These are phyloP conservation scores for Nicotiana obtusifolia DNA, from an alignment of 257 asterid species.

Conservation along the genomic window DNA sequence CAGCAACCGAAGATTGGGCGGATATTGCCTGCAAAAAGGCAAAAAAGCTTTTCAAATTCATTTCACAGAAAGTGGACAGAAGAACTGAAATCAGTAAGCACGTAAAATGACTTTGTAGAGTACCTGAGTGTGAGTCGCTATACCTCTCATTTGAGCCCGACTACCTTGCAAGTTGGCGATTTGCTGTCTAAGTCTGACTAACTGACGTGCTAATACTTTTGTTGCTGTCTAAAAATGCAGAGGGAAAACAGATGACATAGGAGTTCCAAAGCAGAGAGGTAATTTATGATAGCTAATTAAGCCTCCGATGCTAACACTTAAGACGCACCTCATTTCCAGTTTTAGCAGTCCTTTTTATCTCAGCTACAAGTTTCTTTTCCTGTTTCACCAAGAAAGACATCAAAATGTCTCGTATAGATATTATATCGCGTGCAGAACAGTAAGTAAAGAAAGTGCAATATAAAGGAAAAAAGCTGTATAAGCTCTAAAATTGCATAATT, in stretches of 20 bases:
- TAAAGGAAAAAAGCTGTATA: not conserved
- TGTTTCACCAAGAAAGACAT: conserved; percentile 27
- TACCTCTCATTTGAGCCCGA: conserved; percentile 96
- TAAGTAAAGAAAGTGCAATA: not conserved
- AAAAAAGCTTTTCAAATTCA: conserved; percentile 4
- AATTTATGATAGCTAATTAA: not conserved
- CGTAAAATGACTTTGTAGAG: conserved; percentile 5
- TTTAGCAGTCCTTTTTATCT: conserved; percentile 91
- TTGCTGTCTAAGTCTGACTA: conserved; percentile 87
- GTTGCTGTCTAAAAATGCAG: conserved; percentile 63
- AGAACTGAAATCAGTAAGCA: conserved; percentile 5
- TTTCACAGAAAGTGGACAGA: not conserved
- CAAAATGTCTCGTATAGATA: not conserved
- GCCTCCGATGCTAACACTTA: not conserved
- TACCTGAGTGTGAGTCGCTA: conserved; percentile 93
- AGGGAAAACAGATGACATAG: not conserved
- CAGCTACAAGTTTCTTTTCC: conserved; percentile 93
- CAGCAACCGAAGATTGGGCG: conserved; percentile 90
- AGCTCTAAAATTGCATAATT: not conserved
- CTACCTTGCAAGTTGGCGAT: conserved; percentile 86
- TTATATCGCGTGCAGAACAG: not conserved
- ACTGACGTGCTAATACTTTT: conserved; percentile 80
- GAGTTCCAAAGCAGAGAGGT: not conserved
- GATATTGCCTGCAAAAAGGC: conserved; percentile 63
- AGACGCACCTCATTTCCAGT: conserved; percentile 85